phyloP scores from a whole-genome alignment of 2,329 filamentous ascomycete species.

The Aureobasidium sp. region DNA sequence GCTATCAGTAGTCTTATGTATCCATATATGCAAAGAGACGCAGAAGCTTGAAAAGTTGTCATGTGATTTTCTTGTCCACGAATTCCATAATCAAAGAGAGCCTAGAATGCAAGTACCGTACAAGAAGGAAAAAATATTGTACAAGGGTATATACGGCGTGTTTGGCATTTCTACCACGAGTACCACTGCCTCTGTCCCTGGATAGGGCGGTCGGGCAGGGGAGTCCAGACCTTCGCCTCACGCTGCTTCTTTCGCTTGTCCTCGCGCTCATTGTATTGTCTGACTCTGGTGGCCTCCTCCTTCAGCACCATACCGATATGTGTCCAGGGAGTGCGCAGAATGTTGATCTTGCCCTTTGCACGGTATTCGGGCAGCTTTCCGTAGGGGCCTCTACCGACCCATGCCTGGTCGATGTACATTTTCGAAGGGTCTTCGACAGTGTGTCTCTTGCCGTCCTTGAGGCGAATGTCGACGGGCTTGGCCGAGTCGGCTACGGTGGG shows the following conservation, averaged over 20 bases:
- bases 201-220: slow-evolving; percentile 77
- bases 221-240: slow-evolving; percentile 75
- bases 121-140: slow-evolving; percentile 6
- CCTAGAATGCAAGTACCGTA: slow-evolving; percentile 3
- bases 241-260: slow-evolving; percentile 66
- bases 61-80: not conserved
- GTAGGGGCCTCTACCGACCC: slow-evolving; percentile 72
- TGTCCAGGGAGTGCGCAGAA: slow-evolving; percentile 63
- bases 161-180: slow-evolving; percentile 58
- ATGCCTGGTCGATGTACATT: slow-evolving; percentile 87
- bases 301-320: slow-evolving; percentile 75
- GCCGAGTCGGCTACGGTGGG: slow-evolving; percentile 16
- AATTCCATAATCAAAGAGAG: not conserved
- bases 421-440: slow-evolving; percentile 65
- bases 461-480: slow-evolving; percentile 52
- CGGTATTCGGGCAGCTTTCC: slow-evolving; percentile 58
- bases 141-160: slow-evolving; percentile 9
- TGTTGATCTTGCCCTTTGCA: slow-evolving; percentile 62
- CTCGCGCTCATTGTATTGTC: slow-evolving; percentile 68
- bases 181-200: slow-evolving; percentile 83
- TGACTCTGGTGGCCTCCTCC: slow-evolving; percentile 83
- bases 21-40: not conserved
- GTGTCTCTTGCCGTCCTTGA: slow-evolving; percentile 67
- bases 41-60: not conserved
- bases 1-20: not conserved